These are phyloP conservation scores for Umbelopsis ramanniana DNA, from an alignment of 192 early-diverging fungal genomes.

Conservation along the genomic window DNA sequence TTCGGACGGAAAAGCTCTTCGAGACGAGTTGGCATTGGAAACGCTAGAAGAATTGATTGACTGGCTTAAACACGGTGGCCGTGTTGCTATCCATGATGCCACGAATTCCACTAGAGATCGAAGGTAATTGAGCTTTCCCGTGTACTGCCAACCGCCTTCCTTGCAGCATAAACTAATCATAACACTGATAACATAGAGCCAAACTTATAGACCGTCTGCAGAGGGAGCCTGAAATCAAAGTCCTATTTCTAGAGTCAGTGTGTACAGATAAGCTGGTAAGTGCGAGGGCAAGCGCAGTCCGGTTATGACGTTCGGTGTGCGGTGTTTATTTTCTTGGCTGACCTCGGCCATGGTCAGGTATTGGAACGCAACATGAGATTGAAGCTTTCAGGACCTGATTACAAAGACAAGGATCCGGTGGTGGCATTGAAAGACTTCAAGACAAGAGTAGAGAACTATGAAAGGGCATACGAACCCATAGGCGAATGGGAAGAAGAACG, in stretches of 20 bases:
- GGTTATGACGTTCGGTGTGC: too few relatives aligned
- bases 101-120: constrained; percentile 92
- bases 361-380: constrained; percentile 85
- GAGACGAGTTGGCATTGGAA: constrained; percentile 90
- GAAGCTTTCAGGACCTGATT: constrained; percentile 95
- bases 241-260: constrained; percentile 84
- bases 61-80: constrained; percentile 88
- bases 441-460: constrained; percentile 88
- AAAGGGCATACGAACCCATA: constrained; percentile 88
- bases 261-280: constrained; percentile 74
- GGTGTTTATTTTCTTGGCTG: too few relatives aligned
- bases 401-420: constrained; percentile 81
- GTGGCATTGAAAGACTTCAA: constrained; percentile 86
- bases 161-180: neutral
- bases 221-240: constrained; percentile 64
- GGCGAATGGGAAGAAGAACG: constrained; percentile 81
- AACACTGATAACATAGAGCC: neutral
- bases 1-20: constrained; percentile 66
- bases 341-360: constrained; percentile 38
- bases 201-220: constrained; percentile 61
- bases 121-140: constrained; percentile 47
- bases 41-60: constrained; percentile 88
- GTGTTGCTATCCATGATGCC: constrained; percentile 93
- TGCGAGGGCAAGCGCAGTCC: constrained; percentile 21
- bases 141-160: neutral